phyloP scores from a whole-genome alignment of 441 rosid genomes.

The Caryocar brasiliense region DNA sequence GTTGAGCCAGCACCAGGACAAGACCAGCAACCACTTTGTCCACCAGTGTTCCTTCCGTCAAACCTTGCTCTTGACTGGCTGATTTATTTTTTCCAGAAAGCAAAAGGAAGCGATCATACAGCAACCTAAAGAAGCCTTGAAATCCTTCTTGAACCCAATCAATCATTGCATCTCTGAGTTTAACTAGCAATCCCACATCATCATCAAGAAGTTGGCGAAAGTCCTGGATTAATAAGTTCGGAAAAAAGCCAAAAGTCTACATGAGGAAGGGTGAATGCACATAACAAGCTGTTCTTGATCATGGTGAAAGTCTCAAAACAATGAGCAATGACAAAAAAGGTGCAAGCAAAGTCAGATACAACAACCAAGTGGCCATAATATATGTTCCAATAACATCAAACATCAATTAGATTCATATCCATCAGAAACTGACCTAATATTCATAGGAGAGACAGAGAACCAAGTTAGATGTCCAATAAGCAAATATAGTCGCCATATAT shows the following conservation, averaged over 20 bases:
- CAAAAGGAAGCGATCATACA: constrained; percentile 49
- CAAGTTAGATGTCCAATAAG: too few species aligned
- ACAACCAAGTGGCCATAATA: too few species aligned
- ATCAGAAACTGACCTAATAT: too few species aligned
- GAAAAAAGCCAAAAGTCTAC: constrained; percentile 5
- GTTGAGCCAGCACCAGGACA: constrained; percentile 80
- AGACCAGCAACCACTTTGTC: constrained; percentile 63
- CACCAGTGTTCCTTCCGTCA: constrained; percentile 33
- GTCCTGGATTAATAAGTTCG: constrained; percentile 36
- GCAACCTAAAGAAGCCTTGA: constrained; percentile 72
- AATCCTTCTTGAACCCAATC: constrained; percentile 93
- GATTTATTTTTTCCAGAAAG: constrained; percentile 67
- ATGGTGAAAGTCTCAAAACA: neutral
- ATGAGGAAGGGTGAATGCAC: neutral
- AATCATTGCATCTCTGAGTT: constrained; percentile 51
- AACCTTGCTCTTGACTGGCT: constrained; percentile 34
- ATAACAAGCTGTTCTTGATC: neutral
- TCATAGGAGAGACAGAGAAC: too few species aligned
- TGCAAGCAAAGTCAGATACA: neutral
- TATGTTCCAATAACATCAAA: too few species aligned
- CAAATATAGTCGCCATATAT: too few species aligned
- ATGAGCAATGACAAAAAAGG: neutral
- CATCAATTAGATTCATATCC: too few species aligned
- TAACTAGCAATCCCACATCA: constrained; percentile 42
- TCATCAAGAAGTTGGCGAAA: constrained; percentile 74